Percentiles rank a stretch among this genome's conserved stretches.
Evolutionary conservation across 192 early-diverging fungal species (phyloP).

Genomic region (Endogone sp.): DNA sequence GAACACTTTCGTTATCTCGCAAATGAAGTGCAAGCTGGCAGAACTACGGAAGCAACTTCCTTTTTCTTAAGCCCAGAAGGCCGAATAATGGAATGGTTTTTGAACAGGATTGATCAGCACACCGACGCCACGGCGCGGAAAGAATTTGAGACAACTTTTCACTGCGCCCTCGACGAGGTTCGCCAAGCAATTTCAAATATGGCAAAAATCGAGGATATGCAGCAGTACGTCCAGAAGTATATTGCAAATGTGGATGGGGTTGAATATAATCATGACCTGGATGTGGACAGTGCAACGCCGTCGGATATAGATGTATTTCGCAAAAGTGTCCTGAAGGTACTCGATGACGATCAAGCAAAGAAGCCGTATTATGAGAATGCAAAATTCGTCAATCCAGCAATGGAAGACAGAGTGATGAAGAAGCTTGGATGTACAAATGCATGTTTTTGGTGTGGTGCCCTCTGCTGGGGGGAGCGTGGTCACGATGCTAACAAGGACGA

Average conservation of each 20-base stretch:
- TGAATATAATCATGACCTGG: slow-evolving; percentile 1
- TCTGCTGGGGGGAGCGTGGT: slow-evolving; percentile 10
- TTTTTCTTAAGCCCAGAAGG: not conserved
- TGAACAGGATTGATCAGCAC: not conserved
- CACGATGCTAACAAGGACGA: not conserved
- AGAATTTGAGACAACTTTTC: not conserved
- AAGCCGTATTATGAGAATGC: not conserved
- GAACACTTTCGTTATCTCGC: not conserved
- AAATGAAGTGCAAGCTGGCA: not conserved
- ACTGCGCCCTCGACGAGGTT: not conserved
- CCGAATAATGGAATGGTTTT: not conserved
- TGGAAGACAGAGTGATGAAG: slow-evolving; percentile 9
- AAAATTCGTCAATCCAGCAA: slow-evolving; percentile 1
- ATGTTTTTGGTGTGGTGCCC: slow-evolving; percentile 11
- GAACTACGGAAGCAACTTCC: not conserved
- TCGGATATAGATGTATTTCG: not conserved
- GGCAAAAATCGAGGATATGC: slow-evolving; percentile 6
- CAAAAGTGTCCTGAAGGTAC: not conserved
- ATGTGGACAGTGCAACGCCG: not conserved
- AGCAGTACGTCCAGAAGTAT: slow-evolving; percentile 11
- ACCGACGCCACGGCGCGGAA: not conserved
- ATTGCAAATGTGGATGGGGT: slow-evolving; percentile 2
- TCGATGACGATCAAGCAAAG: not conserved
- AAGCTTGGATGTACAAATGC: slow-evolving; percentile 7
- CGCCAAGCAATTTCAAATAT: not conserved